Evolutionary conservation across 1,284 basidiomycete genomes (phyloP).

Genomic region (Trichosporon sp.): DNA sequence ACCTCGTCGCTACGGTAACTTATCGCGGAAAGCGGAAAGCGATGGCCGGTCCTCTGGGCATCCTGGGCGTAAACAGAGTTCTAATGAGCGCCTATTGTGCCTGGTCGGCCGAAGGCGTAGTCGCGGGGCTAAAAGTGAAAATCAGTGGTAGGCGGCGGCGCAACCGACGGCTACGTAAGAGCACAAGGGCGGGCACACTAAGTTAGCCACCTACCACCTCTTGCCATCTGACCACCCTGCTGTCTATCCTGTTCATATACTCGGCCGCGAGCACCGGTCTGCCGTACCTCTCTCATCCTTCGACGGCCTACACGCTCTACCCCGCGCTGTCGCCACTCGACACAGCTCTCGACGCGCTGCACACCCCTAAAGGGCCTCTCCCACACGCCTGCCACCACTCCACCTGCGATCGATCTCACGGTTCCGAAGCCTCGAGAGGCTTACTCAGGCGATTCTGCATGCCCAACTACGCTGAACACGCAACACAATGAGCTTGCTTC

Average conservation of each 20-base stretch:
- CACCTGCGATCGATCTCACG: not conserved
- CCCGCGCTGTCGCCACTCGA: not conserved
- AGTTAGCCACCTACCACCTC: conserved; percentile 1
- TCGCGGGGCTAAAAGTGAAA: conserved; percentile 13
- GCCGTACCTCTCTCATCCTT: not conserved
- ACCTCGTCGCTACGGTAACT: not conserved
- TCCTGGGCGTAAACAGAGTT: conserved; percentile 3
- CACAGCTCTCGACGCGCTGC: not conserved
- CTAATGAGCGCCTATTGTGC: not conserved
- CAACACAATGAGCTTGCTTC: conserved; percentile 5
- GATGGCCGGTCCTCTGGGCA: not conserved
- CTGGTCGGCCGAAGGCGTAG: conserved; percentile 12
- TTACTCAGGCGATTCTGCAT: not conserved
- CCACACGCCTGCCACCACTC: not conserved
- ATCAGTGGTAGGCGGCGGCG: not conserved
- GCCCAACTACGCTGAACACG: not conserved
- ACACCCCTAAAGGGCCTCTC: not conserved
- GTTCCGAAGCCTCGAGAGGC: not conserved
- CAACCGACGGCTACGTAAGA: conserved; percentile 14
- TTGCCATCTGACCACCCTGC: not conserved
- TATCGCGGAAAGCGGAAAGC: not conserved
- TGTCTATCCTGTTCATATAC: conserved; percentile 1
- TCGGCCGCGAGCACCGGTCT: not conserved
- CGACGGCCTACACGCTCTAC: not conserved
- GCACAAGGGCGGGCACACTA: not conserved